Conservation (phyloP, 768 basidiomycete genomes). For the Mycena polygramma region DNA sequence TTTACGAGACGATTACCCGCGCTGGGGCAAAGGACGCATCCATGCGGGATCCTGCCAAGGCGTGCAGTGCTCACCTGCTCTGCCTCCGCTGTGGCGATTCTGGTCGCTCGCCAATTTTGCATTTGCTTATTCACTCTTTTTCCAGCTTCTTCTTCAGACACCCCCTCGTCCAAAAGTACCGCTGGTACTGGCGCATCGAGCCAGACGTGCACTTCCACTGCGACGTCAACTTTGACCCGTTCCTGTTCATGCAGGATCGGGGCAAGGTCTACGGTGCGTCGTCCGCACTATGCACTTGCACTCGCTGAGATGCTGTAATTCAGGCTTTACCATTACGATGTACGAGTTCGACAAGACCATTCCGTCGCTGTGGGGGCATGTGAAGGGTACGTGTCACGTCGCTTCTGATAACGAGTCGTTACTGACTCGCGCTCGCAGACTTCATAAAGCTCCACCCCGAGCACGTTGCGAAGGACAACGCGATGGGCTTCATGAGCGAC, state of each 20-base stretch:
- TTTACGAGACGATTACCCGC: no score
- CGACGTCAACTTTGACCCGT: slow-evolving; percentile 75
- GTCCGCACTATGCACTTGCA: no score
- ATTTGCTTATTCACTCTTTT: no score
- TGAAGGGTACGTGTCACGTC: slow-evolving; percentile 68
- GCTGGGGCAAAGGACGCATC: no score
- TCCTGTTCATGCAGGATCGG: slow-evolving; percentile 78
- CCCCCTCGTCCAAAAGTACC: slow-evolving; percentile 71
- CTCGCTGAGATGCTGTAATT: no score
- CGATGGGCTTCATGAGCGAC: slow-evolving; percentile 66
- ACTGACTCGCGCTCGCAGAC: slow-evolving; percentile 48
- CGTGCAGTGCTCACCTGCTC: no score
- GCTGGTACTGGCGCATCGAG: slow-evolving; percentile 89
- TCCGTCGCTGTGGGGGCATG: slow-evolving; percentile 77
- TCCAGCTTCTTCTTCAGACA: slow-evolving; percentile 82
- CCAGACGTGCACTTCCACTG: slow-evolving; percentile 85
- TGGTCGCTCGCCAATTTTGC: no score
- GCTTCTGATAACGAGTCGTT: slow-evolving; percentile 17
- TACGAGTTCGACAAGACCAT: slow-evolving; percentile 85
- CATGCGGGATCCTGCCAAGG: no score
- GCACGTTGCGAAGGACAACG: slow-evolving; percentile 69
- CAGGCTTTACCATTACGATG: slow-evolving; percentile 79
- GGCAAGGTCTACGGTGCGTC: slow-evolving; percentile 73
- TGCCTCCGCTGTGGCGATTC: no score
- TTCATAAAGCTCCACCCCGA: slow-evolving; percentile 69